Percentiles rank a stretch among this genome's conserved stretches.
Evolutionary conservation across 352 stramenopile genomes (phyloP).

Genomic region (Globisporangium sylvaticum): DNA sequence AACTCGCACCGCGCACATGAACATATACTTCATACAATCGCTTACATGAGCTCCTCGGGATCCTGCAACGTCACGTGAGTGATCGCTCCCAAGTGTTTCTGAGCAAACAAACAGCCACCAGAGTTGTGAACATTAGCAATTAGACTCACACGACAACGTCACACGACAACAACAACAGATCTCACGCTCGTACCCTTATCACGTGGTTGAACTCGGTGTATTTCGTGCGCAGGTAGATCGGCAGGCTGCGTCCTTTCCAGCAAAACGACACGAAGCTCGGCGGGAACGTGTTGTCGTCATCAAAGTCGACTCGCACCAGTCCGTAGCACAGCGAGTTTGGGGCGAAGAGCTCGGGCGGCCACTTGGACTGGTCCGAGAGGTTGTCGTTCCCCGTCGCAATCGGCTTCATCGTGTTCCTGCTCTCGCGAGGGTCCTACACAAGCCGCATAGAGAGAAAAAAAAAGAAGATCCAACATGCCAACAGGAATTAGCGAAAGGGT

Average conservation of each 20-base stretch:
- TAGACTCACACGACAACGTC: background rate
- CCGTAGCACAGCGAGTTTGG: slow-evolving; percentile 80
- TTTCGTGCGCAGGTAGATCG: slow-evolving; percentile 84
- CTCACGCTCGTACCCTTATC: slow-evolving; percentile 56
- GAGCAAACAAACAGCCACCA: background rate
- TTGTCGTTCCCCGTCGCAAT: slow-evolving; percentile 59
- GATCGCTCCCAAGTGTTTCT: slow-evolving; percentile 82
- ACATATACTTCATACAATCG: background rate
- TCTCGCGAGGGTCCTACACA: slow-evolving; percentile 64
- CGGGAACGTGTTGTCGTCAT: slow-evolving; percentile 55
- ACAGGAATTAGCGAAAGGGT: background rate
- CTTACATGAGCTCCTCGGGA: slow-evolving; percentile 74
- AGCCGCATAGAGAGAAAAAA: background rate
- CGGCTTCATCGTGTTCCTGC: slow-evolving; percentile 76
- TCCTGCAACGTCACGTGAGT: slow-evolving; percentile 72
- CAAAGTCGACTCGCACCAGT: slow-evolving; percentile 66
- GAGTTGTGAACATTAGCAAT: slow-evolving; percentile 11
- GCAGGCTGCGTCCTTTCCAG: slow-evolving; percentile 85
- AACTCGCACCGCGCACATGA: background rate
- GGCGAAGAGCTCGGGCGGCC: slow-evolving; percentile 75
- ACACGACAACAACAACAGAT: background rate
- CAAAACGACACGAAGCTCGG: slow-evolving; percentile 82
- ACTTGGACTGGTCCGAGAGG: slow-evolving; percentile 68
- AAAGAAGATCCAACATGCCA: background rate
- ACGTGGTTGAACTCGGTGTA: slow-evolving; percentile 88